A percentile compares a stretch with the other conserved stretches of the same genome.
These are phyloP conservation scores for Paecilomyces variotii DNA, from an alignment of 2,329 filamentous ascomycete genomes.

Conservation along the genomic window DNA sequence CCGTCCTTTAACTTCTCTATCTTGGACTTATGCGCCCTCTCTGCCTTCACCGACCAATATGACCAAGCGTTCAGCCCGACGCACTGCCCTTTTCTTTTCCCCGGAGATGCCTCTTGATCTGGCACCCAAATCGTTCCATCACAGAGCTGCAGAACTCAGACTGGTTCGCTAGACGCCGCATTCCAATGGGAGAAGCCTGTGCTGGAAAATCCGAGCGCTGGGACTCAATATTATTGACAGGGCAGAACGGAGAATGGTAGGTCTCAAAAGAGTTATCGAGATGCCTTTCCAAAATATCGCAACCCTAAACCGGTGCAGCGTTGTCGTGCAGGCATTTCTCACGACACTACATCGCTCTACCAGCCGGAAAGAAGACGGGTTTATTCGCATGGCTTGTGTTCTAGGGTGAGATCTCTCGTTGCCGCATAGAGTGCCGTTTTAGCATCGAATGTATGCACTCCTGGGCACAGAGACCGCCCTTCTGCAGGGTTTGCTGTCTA, in stretches of 20 bases:
- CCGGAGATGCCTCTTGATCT: no score
- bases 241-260: background rate
- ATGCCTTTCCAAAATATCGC: background rate
- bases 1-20: no score
- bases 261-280: background rate
- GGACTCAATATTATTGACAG: background rate
- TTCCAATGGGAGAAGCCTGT: background rate
- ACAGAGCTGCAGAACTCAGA: no score
- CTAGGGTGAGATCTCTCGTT: background rate
- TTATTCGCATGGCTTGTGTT: background rate
- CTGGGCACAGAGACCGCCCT: background rate
- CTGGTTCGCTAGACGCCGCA: background rate
- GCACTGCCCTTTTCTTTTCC: no score
- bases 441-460: background rate
- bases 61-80: no score
- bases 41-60: no score
- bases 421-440: background rate
- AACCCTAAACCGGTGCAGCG: background rate
- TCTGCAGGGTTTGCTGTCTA: background rate
- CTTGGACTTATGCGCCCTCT: no score
- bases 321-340: background rate
- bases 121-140: no score
- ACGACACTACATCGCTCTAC: background rate
- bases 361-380: conserved; percentile 1
- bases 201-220: background rate